Conservation (phyloP, 495 filamentous ascomycete genomes). For the Penicillium lagena region DNA sequence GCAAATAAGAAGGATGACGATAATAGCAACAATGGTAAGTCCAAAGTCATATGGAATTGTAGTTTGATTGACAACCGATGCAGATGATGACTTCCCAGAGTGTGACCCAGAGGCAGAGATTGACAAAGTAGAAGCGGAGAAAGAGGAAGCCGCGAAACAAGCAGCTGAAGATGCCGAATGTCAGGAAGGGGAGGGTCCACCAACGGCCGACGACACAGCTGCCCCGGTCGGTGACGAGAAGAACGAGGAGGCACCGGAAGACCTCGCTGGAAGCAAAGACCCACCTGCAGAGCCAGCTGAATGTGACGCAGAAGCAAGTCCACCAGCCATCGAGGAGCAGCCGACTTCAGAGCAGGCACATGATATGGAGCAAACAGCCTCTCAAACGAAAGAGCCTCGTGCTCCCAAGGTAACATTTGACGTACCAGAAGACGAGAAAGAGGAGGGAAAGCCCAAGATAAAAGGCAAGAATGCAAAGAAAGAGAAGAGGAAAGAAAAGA, state of each 20-base stretch:
- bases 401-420: no score
- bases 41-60: not conserved
- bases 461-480: conserved; percentile 3
- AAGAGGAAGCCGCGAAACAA: conserved; percentile 16
- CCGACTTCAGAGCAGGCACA: conserved; percentile 1
- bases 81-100: conserved; percentile 27
- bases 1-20: conserved; percentile 5
- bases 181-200: conserved; percentile 6
- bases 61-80: not conserved
- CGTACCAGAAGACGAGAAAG: not conserved
- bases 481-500: conserved; percentile 4
- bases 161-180: conserved; percentile 18
- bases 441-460: not conserved
- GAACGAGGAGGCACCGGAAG: conserved; percentile 3
- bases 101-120: conserved; percentile 19
- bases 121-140: conserved; percentile 26
- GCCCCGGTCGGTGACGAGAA: conserved; percentile 2
- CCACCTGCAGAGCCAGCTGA: conserved; percentile 4
- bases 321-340: not conserved
- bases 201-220: not conserved
- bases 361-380: not conserved
- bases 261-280: conserved; percentile 4
- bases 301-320: not conserved
- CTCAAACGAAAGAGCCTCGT: not conserved
- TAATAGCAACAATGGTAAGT: conserved; percentile 16